Conservation (phyloP, 306 rosid species). For the Boehmeria nivea region DNA sequence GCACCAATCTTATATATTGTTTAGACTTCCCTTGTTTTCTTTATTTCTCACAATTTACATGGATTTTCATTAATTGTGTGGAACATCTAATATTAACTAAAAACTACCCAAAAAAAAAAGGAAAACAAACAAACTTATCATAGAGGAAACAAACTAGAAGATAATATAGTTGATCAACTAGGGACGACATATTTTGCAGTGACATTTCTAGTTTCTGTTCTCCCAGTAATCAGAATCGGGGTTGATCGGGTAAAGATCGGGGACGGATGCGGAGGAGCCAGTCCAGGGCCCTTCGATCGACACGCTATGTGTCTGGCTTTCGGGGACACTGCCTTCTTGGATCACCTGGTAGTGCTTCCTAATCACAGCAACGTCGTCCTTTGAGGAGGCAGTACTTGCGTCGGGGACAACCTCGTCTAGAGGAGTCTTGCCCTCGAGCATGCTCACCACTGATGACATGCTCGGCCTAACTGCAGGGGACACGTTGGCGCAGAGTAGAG, state of each 20-base stretch:
- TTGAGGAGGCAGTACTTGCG: not conserved
- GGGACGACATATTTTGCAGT: no score
- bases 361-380: slow-evolving; percentile 18
- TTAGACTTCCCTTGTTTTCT: no score
- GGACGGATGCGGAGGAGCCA: slow-evolving; percentile 20
- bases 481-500: slow-evolving; percentile 30
- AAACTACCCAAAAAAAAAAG: no score
- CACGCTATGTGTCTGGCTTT: slow-evolving; percentile 4
- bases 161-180: no score
- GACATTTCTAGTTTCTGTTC: slow-evolving; percentile 1
- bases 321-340: not conserved
- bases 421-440: slow-evolving; percentile 32
- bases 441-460: slow-evolving; percentile 41
- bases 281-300: slow-evolving; percentile 16
- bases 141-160: no score
- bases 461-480: slow-evolving; percentile 29
- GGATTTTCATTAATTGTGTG: no score
- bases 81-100: no score
- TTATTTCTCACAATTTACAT: no score
- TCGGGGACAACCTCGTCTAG: slow-evolving; percentile 10
- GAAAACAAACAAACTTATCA: no score
- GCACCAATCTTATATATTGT: no score
- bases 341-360: slow-evolving; percentile 14
- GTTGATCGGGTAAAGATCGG: slow-evolving; percentile 29
- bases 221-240: slow-evolving; percentile 20